Evolutionary conservation across 768 basidiomycete genomes (phyloP), one percentile per base, ranked within the genome.

Genomic region (Agaricus bisporus): DNA sequence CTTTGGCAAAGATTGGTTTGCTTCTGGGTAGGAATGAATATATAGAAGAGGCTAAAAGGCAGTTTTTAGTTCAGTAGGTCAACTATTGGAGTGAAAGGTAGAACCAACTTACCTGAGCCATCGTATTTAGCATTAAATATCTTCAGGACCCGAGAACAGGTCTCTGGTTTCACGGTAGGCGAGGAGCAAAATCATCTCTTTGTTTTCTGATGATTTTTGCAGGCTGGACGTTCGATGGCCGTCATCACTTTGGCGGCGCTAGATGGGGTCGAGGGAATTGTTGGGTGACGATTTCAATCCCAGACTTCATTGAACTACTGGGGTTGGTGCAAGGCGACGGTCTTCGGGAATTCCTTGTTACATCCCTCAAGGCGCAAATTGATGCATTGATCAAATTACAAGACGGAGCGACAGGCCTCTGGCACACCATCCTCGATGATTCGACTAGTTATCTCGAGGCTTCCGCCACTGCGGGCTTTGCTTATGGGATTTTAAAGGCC

Each of bases 221-320:
- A 75, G 73, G 73, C 8, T 76, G 74, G 73, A 73, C 70, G 6
- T 77, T 76, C 48, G 70, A 71, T 38, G 74, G 74, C 2, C 65
- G 73, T 14, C 74, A 76, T 58, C 72, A 77, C 55, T 77, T 76
- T 51, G 74, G 70, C 9, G 63, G 65, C 32, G 77, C 77, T 9
- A 68, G 68, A 36, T 81, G 80, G 80, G 79, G 75, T 7, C 65
- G 80, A 51, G 80, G 80, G 28, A 81, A 80, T 61, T 78, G 77
- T 59, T 82, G 80, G 78, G 66, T 73, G 9, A 77, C 75, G 2
- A 64, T 74, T 20, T 67, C 72, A 18, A 74, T 75, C 48, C 73
- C 73, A 0, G 75, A 76, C 55, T 77, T 79, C 61, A 76, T 79
- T 49, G 74, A 78, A 37, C 59, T 78, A 56, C 65, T 78, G 48